Evolutionary conservation across 306 rosid species (phyloP), one percentile per base, ranked within the genome.

Genomic region (Acmispon strigosus): DNA sequence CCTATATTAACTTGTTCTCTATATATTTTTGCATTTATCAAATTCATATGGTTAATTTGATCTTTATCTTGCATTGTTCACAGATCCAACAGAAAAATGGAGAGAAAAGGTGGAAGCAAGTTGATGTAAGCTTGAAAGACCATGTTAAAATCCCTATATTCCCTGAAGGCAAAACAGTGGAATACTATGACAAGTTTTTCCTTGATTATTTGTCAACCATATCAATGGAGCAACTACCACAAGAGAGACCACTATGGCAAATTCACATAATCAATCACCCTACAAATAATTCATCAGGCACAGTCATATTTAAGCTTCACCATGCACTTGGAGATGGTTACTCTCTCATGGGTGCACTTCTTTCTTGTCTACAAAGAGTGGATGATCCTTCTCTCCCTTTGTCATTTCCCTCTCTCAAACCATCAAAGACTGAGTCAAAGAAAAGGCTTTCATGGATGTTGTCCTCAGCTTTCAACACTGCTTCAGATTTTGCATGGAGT

Each of bases 321-420:
- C 96, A 86, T 63, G 85, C 91, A 10, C 89, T 86, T 52, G 95
- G 89, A 5, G 92, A 88, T 84, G 94, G 89, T 16, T 88, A 74
- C 42, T 83, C 90, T 37, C 74, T 85, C 1, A 85, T 88, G 96
- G 84, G 86, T 53, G 80, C 85, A 61, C 88, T 89, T 66, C 83
- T 89, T 41, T 81, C 96, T 20, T 86, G 81, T 58, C 73, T 85
- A 0, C 81, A 70, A 57, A 72, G 90, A 42, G 84, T 82, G 15
- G 84, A 79, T 41, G 37, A 89, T 45, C 88, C 88, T 8, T 74
- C 74, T 62, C 81, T 82, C 64, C 91, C 96, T 4, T 64, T 84
- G 16, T 73, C 89, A 2, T 84, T 89, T 55, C 91, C 96, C 13
- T 70, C 84, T 10, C 49, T 49, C 39, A 69, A 44, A 14, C 55